These are phyloP conservation scores for Leccinellum rugosiceps DNA, from an alignment of 768 basidiomycete species.

Conservation along the genomic window DNA sequence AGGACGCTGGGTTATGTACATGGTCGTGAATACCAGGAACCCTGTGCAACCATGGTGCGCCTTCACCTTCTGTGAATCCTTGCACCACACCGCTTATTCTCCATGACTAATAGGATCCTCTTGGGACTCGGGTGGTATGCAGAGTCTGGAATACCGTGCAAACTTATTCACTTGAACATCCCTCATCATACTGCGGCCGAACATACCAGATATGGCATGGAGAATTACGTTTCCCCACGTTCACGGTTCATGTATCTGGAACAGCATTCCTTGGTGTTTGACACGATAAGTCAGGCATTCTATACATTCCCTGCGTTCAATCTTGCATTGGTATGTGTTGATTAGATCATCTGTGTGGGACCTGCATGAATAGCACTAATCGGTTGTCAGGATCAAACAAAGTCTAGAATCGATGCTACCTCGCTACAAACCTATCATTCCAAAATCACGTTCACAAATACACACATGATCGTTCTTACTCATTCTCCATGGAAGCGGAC, in stretches of 20 bases:
- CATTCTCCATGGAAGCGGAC: neutral
- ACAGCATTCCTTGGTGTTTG: neutral
- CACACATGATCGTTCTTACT: neutral
- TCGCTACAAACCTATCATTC: neutral
- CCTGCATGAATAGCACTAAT: neutral
- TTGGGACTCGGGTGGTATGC: neutral
- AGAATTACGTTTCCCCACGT: neutral
- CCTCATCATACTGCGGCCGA: too few species aligned
- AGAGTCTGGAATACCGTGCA: neutral
- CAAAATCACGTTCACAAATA: neutral
- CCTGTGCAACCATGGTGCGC: neutral
- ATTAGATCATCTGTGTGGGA: neutral
- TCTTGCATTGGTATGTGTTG: neutral
- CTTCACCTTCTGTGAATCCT: neutral
- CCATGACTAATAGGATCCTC: neutral
- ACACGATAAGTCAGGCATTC: neutral
- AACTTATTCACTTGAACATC: neutral
- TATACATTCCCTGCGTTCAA: neutral
- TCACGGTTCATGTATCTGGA: neutral
- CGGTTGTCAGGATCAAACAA: neutral
- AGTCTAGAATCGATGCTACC: neutral
- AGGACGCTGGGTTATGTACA: neutral
- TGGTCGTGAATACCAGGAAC: neutral
- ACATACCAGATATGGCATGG: neutral
- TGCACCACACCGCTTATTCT: neutral